Evolutionary conservation across 352 stramenopile species (phyloP), one percentile per base, ranked within the genome.

Genomic region (Pythium oligandrum): DNA sequence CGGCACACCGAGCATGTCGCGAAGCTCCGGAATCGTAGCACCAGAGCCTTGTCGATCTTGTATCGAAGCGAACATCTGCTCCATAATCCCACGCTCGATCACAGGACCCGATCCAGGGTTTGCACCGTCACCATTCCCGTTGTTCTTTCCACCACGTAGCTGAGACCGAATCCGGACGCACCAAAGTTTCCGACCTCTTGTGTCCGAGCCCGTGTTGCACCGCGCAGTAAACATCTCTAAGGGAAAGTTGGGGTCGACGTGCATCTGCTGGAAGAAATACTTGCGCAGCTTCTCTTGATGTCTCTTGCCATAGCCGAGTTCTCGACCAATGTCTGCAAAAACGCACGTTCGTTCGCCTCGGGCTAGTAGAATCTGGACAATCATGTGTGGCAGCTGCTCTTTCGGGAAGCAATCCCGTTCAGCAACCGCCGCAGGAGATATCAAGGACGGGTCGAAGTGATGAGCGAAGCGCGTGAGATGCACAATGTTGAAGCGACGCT

Each of bases 251-350:
- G 68, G 59, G 34, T 83, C 69, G 2, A 66, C 44, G 26, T 78
- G 63, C 70, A 83, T 86, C 49, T 93, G 73, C 51, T 89, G 76
- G 8, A 86, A 79, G 45, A 94, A 91, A 64, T 82, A 88, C 51
- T 89, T 92, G 26, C 83, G 81, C 35, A 94, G 59, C 38, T 87
- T 84, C 49, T 92, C 81, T 52, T 94, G 83, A 10, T 86, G 71
- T 4, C 79, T 75, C 59, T 94, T 94, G 34, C 68, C 64, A 39
- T 83, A 88, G 5, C 78, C 81, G 35, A 94, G 63, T 39, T 91
- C 81, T n/a, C 81, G 80, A 1, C 79, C 83, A 51, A 94, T 87
- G 39, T 94, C 81, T n/a, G 83, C 79, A 63, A 94, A 88, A 34
- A 94, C 81, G 50, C 79, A 90, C 30, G 77, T 89, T 26, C 63